These are phyloP conservation scores for Symbiodinium pilosum DNA, from an alignment of 73 alveolate genomes.

Conservation along the genomic window DNA sequence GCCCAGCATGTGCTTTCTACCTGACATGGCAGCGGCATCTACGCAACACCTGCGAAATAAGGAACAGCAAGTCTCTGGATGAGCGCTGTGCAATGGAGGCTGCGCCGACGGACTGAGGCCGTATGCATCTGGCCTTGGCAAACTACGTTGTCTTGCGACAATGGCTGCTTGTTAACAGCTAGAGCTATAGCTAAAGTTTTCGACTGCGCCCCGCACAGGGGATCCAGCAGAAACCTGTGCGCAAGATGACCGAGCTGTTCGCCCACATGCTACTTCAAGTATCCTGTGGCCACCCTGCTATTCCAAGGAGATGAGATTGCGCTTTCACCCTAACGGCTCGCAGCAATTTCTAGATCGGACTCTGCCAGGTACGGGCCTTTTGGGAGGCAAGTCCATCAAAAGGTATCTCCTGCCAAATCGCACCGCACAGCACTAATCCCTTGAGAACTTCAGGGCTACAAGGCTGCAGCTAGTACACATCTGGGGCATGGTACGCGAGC, in stretches of 20 bases:
- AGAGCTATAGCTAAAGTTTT: background rate
- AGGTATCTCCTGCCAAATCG: background rate
- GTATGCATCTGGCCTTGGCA: constrained; percentile 14
- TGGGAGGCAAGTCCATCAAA: constrained; percentile 1
- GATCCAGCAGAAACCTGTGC: background rate
- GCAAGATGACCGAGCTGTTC: too few relatives aligned
- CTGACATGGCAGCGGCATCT: background rate
- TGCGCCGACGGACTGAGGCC: background rate
- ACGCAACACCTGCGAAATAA: background rate
- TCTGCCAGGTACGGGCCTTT: background rate
- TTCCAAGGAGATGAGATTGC: background rate
- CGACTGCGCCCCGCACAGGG: background rate
- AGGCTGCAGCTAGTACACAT: background rate
- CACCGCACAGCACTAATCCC: too few relatives aligned
- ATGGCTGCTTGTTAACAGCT: background rate
- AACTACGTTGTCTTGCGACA: too few relatives aligned
- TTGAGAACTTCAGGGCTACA: background rate
- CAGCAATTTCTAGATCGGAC: too few relatives aligned
- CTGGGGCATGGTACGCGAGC: too few relatives aligned
- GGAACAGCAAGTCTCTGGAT: background rate
- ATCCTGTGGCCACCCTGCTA: background rate
- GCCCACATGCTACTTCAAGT: too few relatives aligned
- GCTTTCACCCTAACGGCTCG: background rate
- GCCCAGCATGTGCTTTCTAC: background rate
- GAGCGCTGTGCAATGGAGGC: background rate